Evolutionary conservation across 2,329 filamentous ascomycete genomes (phyloP).

Genomic region (Colletotrichum melonis): DNA sequence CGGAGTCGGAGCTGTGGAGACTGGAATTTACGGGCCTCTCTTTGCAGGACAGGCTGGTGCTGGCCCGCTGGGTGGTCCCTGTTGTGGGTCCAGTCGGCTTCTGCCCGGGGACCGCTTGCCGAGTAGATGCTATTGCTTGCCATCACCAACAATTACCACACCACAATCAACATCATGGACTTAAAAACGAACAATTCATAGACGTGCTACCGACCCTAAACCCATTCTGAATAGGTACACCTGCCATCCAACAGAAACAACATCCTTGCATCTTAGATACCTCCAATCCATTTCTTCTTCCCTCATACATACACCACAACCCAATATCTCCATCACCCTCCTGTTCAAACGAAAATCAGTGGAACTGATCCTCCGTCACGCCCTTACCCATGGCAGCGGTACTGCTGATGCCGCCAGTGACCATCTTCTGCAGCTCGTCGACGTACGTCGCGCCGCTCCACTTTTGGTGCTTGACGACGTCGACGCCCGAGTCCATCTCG

Average conservation of each 20-base stretch:
- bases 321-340: background rate
- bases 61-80: background rate
- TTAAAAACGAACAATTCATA: background rate
- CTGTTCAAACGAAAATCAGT: constrained; percentile 46
- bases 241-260: constrained; percentile 1
- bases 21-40: background rate
- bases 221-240: constrained; percentile 15
- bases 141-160: background rate
- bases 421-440: constrained; percentile 96
- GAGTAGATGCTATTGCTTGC: background rate
- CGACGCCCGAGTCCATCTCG: constrained; percentile 89
- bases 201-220: constrained; percentile 6
- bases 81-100: background rate
- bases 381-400: constrained; percentile 98
- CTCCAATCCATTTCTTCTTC: background rate
- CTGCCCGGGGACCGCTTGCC: background rate
- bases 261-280: too few relatives aligned
- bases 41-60: background rate
- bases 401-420: constrained; percentile 89
- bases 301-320: background rate
- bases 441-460: constrained; percentile 97
- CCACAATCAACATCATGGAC: background rate
- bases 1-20: background rate
- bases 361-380: constrained; percentile 98
- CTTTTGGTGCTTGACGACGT: constrained; percentile 99